Evolutionary conservation across 2,329 filamentous ascomycete species (phyloP), one percentile per base, ranked within the genome.

Genomic region (Clarireedia homoeocarpa): DNA sequence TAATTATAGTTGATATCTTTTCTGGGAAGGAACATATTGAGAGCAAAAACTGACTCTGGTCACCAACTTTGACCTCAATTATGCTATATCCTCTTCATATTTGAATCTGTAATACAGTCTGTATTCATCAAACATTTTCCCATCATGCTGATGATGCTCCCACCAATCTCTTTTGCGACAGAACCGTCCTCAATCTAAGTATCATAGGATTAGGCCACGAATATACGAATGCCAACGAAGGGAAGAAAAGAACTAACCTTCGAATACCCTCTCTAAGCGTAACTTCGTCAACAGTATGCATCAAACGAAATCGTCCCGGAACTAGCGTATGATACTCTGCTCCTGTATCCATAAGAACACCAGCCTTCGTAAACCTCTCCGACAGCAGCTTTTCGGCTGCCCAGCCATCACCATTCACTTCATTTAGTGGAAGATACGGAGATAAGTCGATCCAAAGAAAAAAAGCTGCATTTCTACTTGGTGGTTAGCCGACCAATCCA

Each of bases 381-480:
- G 65, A 26, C 12, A 60, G 39, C 2, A 17, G 23, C 15, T 44
- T 53, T 36, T 61, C 60, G 14, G 48, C 55, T 36, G 53, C 54
- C 47, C 48, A 45, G 4, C 46, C 44, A 12, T 63, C 58, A 4
- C 59, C 55, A 2, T 69, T 58, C 2, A 55, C 79, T 55, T 81
- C 81, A 9, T 50, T 44, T 0, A 63, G 27, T 6, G 71, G 66
- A 38, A 80, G 63, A 56, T 71, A 76, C 0, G 71, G 71, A 0
- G 73, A 74, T 15, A 84, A 62, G 62, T 83, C 73, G 2, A 80
- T 65, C 72, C 75, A 83, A 2, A 83, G 59, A 62, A 83, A 84
- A 62, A 83, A 81, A 0, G 77, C 80, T 0, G 80, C 80, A 58
- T 82, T 82, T 24, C 48, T 50, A 24, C 26, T 39, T 20, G 6